Evolutionary conservation across 306 rosid genomes (phyloP).

Genomic region (Cucumis hystrix): DNA sequence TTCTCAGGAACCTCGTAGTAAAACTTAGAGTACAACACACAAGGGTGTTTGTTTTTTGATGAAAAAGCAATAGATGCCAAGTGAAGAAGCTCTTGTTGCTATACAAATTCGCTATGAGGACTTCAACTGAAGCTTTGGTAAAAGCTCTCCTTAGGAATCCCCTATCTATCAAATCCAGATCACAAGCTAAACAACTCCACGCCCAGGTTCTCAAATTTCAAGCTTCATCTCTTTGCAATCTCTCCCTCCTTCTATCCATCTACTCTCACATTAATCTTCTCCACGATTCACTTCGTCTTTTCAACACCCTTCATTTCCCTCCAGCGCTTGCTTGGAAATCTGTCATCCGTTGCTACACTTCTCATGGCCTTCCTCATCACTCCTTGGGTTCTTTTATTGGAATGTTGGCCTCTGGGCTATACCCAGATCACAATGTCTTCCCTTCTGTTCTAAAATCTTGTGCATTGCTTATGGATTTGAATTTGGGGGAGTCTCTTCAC

Average conservation of each 20-base stretch:
- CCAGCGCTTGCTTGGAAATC: constrained; percentile 46
- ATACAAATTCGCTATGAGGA: not conserved
- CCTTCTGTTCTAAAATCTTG: constrained; percentile 71
- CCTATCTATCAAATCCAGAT: constrained; percentile 11
- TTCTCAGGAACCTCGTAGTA: too few species aligned
- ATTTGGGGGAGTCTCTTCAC: constrained; percentile 49
- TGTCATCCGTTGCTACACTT: constrained; percentile 53
- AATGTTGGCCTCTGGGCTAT: constrained; percentile 31
- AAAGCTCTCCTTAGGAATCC: constrained; percentile 24
- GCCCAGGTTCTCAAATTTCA: constrained; percentile 49
- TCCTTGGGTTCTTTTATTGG: constrained; percentile 31
- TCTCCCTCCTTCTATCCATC: constrained; percentile 38
- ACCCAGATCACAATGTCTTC: constrained; percentile 43
- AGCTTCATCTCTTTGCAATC: constrained; percentile 14
- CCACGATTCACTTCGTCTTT: constrained; percentile 29
- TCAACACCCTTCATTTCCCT: constrained; percentile 32
- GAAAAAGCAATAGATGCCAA: not conserved
- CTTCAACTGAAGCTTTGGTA: constrained; percentile 18
- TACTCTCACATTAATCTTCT: constrained; percentile 45
- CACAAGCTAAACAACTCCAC: constrained; percentile 52
- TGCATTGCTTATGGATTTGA: constrained; percentile 26
- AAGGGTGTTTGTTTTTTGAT: not conserved
- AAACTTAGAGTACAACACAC: too few species aligned
- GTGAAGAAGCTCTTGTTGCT: not conserved
- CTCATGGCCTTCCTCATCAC: constrained; percentile 28